Conservation (phyloP, 495 filamentous ascomycete species). For the Penicillium manginii region DNA sequence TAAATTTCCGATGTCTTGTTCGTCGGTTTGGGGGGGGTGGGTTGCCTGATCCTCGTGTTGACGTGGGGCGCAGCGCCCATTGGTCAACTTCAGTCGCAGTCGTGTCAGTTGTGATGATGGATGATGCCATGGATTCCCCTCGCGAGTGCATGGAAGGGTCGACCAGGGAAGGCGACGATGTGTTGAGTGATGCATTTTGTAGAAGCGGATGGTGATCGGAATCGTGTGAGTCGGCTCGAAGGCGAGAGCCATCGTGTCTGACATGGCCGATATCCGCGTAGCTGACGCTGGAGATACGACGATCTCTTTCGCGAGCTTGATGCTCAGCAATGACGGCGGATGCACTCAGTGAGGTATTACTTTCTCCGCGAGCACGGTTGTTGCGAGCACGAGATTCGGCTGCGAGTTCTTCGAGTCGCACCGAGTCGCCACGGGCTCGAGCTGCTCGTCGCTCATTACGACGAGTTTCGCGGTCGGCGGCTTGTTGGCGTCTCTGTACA, state of each 20-base stretch:
- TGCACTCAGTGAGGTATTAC: constrained; percentile 31
- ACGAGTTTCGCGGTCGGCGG: constrained; percentile 75
- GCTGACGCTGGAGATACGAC: constrained; percentile 78
- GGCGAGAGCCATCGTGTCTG: constrained; percentile 82
- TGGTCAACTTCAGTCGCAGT: constrained; percentile 35
- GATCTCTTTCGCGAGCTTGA: constrained; percentile 68
- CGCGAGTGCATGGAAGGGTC: constrained; percentile 35
- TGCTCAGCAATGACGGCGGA: constrained; percentile 61
- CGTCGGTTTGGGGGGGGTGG: constrained; percentile 30
- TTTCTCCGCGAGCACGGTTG: constrained; percentile 33
- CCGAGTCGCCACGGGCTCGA: constrained; percentile 66
- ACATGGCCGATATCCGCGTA: constrained; percentile 88
- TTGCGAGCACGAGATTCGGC: constrained; percentile 38
- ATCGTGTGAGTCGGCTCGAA: constrained; percentile 80
- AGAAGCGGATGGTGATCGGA: constrained; percentile 77
- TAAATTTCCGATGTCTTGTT: constrained; percentile 40
- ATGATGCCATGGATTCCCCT: constrained; percentile 40
- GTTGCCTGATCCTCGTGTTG: constrained; percentile 28
- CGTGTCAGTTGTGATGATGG: constrained; percentile 32
- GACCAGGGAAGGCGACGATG: constrained; percentile 29
- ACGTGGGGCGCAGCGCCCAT: constrained; percentile 25
- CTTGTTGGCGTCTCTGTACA: constrained; percentile 72
- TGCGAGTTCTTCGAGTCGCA: constrained; percentile 63
- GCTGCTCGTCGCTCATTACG: constrained; percentile 68
- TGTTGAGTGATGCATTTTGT: constrained; percentile 61